phyloP scores from a whole-genome alignment of 768 basidiomycete genomes.

The Calocybe cyanea region DNA sequence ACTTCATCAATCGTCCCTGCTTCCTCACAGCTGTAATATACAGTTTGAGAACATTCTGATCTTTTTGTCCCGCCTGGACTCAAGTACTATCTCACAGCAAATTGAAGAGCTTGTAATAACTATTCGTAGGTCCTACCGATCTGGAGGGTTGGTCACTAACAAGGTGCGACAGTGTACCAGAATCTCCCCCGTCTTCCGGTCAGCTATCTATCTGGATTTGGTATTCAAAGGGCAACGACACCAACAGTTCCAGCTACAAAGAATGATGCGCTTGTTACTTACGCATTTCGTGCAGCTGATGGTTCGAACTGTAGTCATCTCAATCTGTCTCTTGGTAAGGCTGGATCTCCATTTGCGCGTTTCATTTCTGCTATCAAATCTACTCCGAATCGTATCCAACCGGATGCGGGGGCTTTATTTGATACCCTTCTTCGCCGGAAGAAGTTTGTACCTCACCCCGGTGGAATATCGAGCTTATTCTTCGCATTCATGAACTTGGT shows the following conservation, averaged over 20 bases:
- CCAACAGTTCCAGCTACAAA: slow-evolving; percentile 4
- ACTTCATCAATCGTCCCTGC: not conserved
- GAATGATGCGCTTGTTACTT: slow-evolving; percentile 25
- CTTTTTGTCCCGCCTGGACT: slow-evolving; percentile 53
- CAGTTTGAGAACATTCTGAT: slow-evolving; percentile 63
- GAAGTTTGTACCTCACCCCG: slow-evolving; percentile 52
- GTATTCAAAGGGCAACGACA: not conserved
- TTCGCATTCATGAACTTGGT: slow-evolving; percentile 79
- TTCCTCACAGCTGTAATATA: slow-evolving; percentile 8
- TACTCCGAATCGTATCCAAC: slow-evolving; percentile 44
- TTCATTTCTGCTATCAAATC: slow-evolving; percentile 50
- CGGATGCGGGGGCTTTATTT: slow-evolving; percentile 66
- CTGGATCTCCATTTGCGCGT: slow-evolving; percentile 64
- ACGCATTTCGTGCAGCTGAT: slow-evolving; percentile 56
- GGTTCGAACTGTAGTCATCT: slow-evolving; percentile 59
- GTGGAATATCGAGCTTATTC: slow-evolving; percentile 68
- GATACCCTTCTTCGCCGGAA: slow-evolving; percentile 62
- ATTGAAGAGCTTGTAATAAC: slow-evolving; percentile 50
- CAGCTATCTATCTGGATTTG: slow-evolving; percentile 37
- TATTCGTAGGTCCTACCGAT: slow-evolving; percentile 48
- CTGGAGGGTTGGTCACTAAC: too few species aligned
- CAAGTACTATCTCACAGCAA: slow-evolving; percentile 25
- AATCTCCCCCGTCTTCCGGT: slow-evolving; percentile 76
- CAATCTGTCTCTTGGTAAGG: slow-evolving; percentile 53
- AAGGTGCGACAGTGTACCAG: slow-evolving; percentile 59